A percentile compares a stretch with the other conserved stretches of the same genome.
phyloP scores from a whole-genome alignment of 176 grass and related monocot genomes.

The Poa annua region DNA sequence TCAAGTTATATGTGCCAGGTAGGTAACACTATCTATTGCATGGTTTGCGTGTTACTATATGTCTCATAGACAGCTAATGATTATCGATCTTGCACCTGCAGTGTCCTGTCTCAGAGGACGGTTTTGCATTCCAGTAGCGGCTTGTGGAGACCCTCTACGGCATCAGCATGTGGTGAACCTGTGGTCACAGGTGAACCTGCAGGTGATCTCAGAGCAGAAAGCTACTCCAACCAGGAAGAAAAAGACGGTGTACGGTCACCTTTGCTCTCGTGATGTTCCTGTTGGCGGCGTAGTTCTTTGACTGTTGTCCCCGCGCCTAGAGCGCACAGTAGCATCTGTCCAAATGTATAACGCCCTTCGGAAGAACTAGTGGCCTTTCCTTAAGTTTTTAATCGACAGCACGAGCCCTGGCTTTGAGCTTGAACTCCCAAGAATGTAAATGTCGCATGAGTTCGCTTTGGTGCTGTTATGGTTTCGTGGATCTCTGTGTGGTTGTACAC shows the following conservation, averaged over 20 bases:
- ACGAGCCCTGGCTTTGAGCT: neutral
- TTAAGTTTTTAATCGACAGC: neutral
- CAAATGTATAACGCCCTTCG: neutral
- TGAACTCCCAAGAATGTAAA: neutral
- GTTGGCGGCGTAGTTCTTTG: neutral
- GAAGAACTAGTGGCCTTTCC: neutral
- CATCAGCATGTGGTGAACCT: conserved; percentile 82
- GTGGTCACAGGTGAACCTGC: conserved; percentile 61
- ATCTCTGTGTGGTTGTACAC: no score
- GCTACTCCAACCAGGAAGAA: conserved; percentile 52
- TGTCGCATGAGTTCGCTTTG: neutral
- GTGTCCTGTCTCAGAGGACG: conserved; percentile 88
- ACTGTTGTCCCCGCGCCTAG: no score
- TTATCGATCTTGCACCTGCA: conserved; percentile 41
- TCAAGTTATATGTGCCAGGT: conserved; percentile 99
- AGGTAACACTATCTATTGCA: conserved; percentile 27
- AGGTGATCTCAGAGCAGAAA: conserved; percentile 76
- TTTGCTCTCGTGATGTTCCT: neutral
- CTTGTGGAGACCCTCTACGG: conserved; percentile 87
- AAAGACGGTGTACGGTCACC: conserved; percentile 39
- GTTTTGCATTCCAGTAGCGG: conserved; percentile 88
- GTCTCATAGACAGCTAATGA: conserved; percentile 23
- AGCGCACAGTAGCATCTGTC: neutral
- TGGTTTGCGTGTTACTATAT: neutral
- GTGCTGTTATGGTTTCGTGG: neutral